Percentiles rank a stretch among this genome's conserved stretches.
Conservation (phyloP, 1,139 yeast species). For the Entelexis paramagnoliae region DNA sequence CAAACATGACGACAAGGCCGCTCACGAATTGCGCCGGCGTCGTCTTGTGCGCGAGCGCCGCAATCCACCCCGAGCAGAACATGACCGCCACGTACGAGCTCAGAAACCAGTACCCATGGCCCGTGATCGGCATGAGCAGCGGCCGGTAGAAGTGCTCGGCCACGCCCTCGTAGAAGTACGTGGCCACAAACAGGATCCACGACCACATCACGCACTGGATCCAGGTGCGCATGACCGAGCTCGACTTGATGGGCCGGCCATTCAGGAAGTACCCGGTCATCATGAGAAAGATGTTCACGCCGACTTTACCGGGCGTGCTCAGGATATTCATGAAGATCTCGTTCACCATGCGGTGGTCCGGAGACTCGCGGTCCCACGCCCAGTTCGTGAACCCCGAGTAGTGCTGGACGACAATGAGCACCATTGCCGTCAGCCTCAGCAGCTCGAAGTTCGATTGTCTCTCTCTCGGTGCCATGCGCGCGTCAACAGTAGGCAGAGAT, state of each 20-base stretch:
- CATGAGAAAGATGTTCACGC: slow-evolving; percentile 16
- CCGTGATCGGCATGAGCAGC: slow-evolving; percentile 8
- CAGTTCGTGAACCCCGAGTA: slow-evolving; percentile 7
- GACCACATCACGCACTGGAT: slow-evolving; percentile 16
- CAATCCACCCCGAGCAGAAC: slow-evolving; percentile 14
- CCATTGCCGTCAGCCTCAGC: slow-evolving; percentile 16
- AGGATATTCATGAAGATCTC: slow-evolving; percentile 6
- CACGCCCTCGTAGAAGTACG: not conserved
- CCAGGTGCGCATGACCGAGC: slow-evolving; percentile 17
- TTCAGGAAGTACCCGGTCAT: slow-evolving; percentile 18
- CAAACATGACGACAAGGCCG: slow-evolving; percentile 5
- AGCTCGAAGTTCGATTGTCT: slow-evolving; percentile 16
- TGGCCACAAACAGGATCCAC: not conserved
- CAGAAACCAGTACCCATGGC: slow-evolving; percentile 16
- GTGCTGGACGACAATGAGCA: slow-evolving; percentile 14
- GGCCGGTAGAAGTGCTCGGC: not conserved
- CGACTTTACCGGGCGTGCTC: slow-evolving; percentile 17
- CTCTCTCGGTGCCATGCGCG: not conserved
- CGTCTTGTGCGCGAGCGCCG: slow-evolving; percentile 5
- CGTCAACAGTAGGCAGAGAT: not conserved
- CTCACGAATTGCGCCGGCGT: slow-evolving; percentile 12
- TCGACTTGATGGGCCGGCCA: slow-evolving; percentile 10
- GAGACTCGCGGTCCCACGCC: slow-evolving; percentile 6
- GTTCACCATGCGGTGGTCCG: slow-evolving; percentile 9
- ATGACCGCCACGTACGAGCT: slow-evolving; percentile 12